Conservation (phyloP, 2,329 filamentous ascomycete genomes). For the Dactylella cylindrospora region DNA sequence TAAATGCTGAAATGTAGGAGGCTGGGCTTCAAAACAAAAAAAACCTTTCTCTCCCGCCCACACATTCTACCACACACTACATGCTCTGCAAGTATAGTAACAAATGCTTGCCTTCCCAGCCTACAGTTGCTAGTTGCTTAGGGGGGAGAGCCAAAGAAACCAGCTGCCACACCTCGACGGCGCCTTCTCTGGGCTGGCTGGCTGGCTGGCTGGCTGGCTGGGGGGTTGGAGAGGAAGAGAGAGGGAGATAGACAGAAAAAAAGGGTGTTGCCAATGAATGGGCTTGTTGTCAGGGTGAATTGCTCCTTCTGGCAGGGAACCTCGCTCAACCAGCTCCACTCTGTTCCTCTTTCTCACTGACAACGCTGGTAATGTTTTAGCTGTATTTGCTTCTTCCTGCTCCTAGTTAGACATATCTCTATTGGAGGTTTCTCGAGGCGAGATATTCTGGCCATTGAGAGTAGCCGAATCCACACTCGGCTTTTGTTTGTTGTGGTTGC, state of each 20-base stretch:
- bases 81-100: no score
- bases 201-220: no score
- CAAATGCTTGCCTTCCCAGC: no score
- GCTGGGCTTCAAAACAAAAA: constrained; percentile 26
- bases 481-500: no score
- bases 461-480: constrained; percentile 15
- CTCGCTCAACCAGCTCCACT: constrained; percentile 35
- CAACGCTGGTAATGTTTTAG: constrained; percentile 3
- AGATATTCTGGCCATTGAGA: constrained; percentile 33
- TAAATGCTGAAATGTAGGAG: constrained; percentile 44
- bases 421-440: constrained; percentile 40
- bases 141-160: no score
- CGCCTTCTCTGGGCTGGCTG: no score
- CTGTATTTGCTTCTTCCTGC: constrained; percentile 43
- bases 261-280: no score
- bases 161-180: no score
- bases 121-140: no score
- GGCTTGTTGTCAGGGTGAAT: constrained; percentile 44
- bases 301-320: constrained; percentile 42
- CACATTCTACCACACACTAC: background rate
- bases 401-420: constrained; percentile 15
- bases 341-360: constrained; percentile 21
- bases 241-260: no score
- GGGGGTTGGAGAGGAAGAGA: no score
- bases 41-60: background rate